Evolutionary conservation across 2,329 filamentous ascomycete genomes (phyloP), one percentile per base, ranked within the genome.

Genomic region (Stachybotrys echinatus): DNA sequence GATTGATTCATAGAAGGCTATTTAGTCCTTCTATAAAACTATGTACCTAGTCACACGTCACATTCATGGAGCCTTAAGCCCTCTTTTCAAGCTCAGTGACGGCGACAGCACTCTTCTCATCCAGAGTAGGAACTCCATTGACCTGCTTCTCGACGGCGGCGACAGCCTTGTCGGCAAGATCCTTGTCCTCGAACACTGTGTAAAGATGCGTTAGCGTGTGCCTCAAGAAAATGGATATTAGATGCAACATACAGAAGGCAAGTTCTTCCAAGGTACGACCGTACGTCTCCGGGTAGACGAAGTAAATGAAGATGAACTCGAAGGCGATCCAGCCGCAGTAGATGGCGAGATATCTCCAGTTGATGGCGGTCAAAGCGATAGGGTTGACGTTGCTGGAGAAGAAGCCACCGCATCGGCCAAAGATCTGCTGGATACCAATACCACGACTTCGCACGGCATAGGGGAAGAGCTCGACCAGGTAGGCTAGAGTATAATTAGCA

Each of bases 231-330:
- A 2, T 1, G 4, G 1, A 10, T 8, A 10, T 2, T 6, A 17
- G 27, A 12, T n/a, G 14, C 6, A 27, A 66, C 70, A 58, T 65
- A 73, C 69, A 56, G 58, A 73, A 72, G 2, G 68, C 56, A 43
- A 73, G 60, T 47, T 94, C 89, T 71, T 94, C 88, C 21, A 94
- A 74, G 48, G 88, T 85, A 52, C 89, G 56, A 17, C 58, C 89
- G 53, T 86, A 87, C 0, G 89, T 95, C 70, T 95, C 89, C 8
- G 89, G 89, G 65, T 92, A 95, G 55, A 92, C 77, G 67, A 91
- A 88, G 69, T 85, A 94, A 47, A 94, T 85, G 82, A 68, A 57
- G 22, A 44, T 48, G 40, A 73, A 62, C 57, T 75, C 70, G 37
- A 73, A 68, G 2, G 62, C 60, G 12, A 75, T 63, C 63, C 71